Base-by-base conservation (phyloP, 192 early-diverging fungal species). In the Linnemannia zychae region DNA sequence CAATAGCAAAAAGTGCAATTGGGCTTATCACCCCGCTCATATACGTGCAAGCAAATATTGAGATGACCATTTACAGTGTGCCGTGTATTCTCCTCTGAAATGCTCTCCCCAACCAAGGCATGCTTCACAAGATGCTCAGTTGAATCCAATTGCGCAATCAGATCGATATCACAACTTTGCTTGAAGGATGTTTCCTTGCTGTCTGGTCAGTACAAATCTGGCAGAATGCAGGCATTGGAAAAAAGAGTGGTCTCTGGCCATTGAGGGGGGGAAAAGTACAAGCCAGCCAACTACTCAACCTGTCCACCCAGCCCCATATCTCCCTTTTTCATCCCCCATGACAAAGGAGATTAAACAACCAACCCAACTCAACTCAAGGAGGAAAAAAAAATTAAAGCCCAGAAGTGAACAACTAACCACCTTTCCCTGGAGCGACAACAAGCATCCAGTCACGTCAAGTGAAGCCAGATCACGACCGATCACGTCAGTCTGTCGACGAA, bases 401-500 rank as follows among this genome's bases (percentile, higher is more conserved):
- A 79, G 49, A 74, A 50, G 36, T 49, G 57, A 24, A 24, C 28
- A n/a, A n/a, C n/a, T n/a, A n/a, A 28, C 53, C 57, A 63, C 12
- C 7, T 44, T 63, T 31, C 28, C 57, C 57, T 63, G 57, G 57
- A 49, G 40, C 40, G 31, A 22, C 40, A 72, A 52, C 18, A 24
- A 52, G n/a, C 31, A 57, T 48, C 44, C 37, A 38, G 44, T 40
- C 40, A 79, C 36, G 66, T 48, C 53, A 65, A 48, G 60, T 57
- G 57, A 49, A 65, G 53, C 33, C 68, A 67, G 71, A 83, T 77
- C 76, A 71, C 82, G 76, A 84, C 53, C 46, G 71, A 79, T 84
- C 82, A 84, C 82, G 82, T 76, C 82, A 84, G 80, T 76, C 18
- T n/a, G n/a, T n/a, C n/a, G n/a, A n/a, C n/a, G 7, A 60, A 63